Evolutionary conservation across 2,329 filamentous ascomycete genomes (phyloP).

Genomic region (Furcasterigmium sp.): DNA sequence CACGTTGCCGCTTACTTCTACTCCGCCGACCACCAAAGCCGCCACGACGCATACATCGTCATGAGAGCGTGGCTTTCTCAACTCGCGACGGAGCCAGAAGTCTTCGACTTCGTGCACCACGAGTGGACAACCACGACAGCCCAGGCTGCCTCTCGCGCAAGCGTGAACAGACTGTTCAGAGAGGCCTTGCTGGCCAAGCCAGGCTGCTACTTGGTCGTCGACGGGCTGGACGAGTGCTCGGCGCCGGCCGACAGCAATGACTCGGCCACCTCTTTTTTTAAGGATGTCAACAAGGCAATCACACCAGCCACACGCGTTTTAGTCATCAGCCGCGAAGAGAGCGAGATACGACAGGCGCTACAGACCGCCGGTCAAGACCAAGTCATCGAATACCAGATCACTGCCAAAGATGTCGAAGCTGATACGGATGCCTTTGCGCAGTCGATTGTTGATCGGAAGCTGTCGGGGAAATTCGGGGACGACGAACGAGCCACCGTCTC

Average conservation of each 20-base stretch:
- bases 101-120: constrained; percentile 7
- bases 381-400: constrained; percentile 14
- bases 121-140: not conserved
- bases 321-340: constrained; percentile 19
- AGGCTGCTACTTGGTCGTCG: constrained; percentile 17
- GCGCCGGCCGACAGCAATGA: not conserved
- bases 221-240: constrained; percentile 29
- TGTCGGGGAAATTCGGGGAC: constrained; percentile 19
- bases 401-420: constrained; percentile 13
- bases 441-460: constrained; percentile 20
- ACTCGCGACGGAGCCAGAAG: constrained; percentile 4
- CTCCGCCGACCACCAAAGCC: constrained; percentile 19
- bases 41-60: constrained; percentile 16
- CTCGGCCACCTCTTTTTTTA: constrained; percentile 13
- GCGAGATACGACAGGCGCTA: constrained; percentile 16
- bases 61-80: constrained; percentile 24
- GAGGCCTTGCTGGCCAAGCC: constrained; percentile 10
- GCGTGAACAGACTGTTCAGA: constrained; percentile 14
- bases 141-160: constrained; percentile 9
- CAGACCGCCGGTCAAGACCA: not conserved
- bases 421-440: constrained; percentile 17
- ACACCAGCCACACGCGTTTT: constrained; percentile 11
- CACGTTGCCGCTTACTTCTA: constrained; percentile 24
- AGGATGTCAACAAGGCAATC: constrained; percentile 3
- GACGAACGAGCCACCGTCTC: constrained; percentile 13